Evolutionary conservation across 192 early-diverging fungal species (phyloP).

Genomic region (Backusella tuberculispora): DNA sequence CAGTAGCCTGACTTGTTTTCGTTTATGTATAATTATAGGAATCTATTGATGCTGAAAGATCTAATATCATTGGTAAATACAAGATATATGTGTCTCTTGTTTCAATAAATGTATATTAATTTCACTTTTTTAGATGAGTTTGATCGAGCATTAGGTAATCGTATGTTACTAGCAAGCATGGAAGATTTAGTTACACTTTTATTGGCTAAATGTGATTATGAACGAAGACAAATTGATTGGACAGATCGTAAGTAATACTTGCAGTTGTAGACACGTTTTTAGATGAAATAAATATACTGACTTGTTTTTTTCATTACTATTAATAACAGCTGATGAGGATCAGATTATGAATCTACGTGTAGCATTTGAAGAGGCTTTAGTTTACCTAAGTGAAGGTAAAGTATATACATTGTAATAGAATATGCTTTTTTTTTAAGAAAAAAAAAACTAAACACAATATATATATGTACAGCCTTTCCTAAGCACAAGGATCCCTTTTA

Average conservation of each 20-base stretch:
- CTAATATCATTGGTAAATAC: constrained; percentile 10
- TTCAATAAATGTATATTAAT: not conserved
- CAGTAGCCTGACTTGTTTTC: no score
- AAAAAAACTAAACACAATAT: not conserved
- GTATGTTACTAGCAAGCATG: constrained; percentile 29
- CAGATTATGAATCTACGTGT: constrained; percentile 21
- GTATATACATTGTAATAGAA: not conserved
- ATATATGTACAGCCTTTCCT: constrained; percentile 29
- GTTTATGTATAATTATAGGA: not conserved
- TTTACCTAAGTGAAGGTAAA: constrained; percentile 34
- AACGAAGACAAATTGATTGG: constrained; percentile 42
- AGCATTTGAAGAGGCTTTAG: constrained; percentile 37
- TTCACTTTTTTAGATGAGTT: constrained; percentile 26
- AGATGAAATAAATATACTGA: no score
- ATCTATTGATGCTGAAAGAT: not conserved
- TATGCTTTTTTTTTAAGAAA: no score
- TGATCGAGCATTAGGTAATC: constrained; percentile 32
- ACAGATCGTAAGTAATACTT: constrained; percentile 30
- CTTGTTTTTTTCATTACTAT: not conserved
- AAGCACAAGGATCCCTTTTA: constrained; percentile 42
- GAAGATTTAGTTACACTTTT: constrained; percentile 45
- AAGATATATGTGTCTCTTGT: not conserved
- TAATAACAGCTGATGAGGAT: constrained; percentile 29
- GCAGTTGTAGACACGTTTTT: no score
- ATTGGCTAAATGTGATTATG: constrained; percentile 44